Evolutionary conservation across 1,139 yeast genomes (phyloP).

Genomic region (Candida sojae): DNA sequence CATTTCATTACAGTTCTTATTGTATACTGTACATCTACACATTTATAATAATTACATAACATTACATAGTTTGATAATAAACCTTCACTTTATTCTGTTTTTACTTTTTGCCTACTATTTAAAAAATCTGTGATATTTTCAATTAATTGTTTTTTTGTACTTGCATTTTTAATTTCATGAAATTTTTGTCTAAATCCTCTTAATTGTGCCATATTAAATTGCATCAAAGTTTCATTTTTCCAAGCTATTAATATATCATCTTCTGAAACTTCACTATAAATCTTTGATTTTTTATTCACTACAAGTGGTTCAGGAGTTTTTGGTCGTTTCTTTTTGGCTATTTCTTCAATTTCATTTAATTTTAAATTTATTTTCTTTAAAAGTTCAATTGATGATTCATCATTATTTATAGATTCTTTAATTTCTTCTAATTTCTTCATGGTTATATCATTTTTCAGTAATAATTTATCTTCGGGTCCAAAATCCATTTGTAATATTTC

Average conservation of each 20-base stretch:
- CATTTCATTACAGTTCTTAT: too few relatives aligned
- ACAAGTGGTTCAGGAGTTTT: slow-evolving; percentile 13
- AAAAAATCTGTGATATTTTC: slow-evolving; percentile 32
- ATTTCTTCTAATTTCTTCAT: slow-evolving; percentile 15
- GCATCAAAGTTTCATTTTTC: slow-evolving; percentile 34
- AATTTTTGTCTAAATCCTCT: slow-evolving; percentile 35
- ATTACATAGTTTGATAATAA: background rate
- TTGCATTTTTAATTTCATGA: slow-evolving; percentile 35
- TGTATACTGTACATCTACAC: too few relatives aligned
- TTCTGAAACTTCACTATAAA: slow-evolving; percentile 26
- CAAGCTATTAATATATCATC: slow-evolving; percentile 39
- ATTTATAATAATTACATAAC: background rate
- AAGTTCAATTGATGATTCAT: slow-evolving; percentile 12
- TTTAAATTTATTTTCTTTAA: slow-evolving; percentile 18
- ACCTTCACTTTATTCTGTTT: too few relatives aligned
- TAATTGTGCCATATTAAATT: slow-evolving; percentile 44
- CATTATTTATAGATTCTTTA: slow-evolving; percentile 8
- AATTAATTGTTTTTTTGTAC: slow-evolving; percentile 44
- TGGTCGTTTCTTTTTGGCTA: slow-evolving; percentile 21
- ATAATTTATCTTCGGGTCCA: slow-evolving; percentile 26
- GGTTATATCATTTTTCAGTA: slow-evolving; percentile 20
- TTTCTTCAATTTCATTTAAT: slow-evolving; percentile 15
- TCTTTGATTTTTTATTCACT: slow-evolving; percentile 21
- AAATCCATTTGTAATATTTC: slow-evolving; percentile 64
- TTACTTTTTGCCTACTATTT: slow-evolving; percentile 13